These are phyloP conservation scores for Neonectria ditissima DNA, from an alignment of 2,329 filamentous ascomycete genomes.

Conservation along the genomic window DNA sequence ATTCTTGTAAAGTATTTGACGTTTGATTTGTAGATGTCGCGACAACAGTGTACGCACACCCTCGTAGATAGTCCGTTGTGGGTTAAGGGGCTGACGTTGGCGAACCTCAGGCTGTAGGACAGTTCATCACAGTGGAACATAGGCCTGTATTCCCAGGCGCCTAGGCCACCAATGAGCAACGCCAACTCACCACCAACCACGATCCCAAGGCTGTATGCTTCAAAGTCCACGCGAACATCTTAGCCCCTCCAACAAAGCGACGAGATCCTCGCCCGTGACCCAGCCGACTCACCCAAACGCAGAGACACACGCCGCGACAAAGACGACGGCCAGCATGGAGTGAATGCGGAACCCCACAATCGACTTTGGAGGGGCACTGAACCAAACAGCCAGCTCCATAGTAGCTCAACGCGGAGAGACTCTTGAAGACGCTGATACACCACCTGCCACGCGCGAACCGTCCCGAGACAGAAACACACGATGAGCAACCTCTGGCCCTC, in stretches of 20 bases:
- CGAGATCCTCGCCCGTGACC: constrained; percentile 1
- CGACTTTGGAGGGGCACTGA: constrained; percentile 41
- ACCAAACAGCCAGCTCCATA: constrained; percentile 28
- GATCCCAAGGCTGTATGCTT: constrained; percentile 35
- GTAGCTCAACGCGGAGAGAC: constrained; percentile 24
- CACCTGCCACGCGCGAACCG: constrained; percentile 5
- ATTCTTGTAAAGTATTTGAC: not conserved
- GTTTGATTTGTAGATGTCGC: not conserved
- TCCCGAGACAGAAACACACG: constrained; percentile 41
- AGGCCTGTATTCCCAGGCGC: constrained; percentile 27
- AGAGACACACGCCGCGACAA: constrained; percentile 18
- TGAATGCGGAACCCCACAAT: constrained; percentile 30
- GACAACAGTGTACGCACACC: not conserved
- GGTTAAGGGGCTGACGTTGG: not conserved
- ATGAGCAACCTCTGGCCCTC: constrained; percentile 62
- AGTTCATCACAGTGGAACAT: constrained; percentile 12
- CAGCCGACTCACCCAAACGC: constrained; percentile 12
- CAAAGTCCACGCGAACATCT: constrained; percentile 27
- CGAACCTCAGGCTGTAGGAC: constrained; percentile 17
- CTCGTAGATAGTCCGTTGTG: not conserved
- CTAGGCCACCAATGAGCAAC: constrained; percentile 40
- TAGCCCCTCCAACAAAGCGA: constrained; percentile 6
- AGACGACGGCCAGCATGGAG: constrained; percentile 29
- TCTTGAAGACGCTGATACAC: constrained; percentile 4
- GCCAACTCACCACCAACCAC: constrained; percentile 23